A percentile compares a stretch with the other conserved stretches of the same genome.
Evolutionary conservation across 495 filamentous ascomycete species (phyloP).

Genomic region (Penicillium pancosmium): DNA sequence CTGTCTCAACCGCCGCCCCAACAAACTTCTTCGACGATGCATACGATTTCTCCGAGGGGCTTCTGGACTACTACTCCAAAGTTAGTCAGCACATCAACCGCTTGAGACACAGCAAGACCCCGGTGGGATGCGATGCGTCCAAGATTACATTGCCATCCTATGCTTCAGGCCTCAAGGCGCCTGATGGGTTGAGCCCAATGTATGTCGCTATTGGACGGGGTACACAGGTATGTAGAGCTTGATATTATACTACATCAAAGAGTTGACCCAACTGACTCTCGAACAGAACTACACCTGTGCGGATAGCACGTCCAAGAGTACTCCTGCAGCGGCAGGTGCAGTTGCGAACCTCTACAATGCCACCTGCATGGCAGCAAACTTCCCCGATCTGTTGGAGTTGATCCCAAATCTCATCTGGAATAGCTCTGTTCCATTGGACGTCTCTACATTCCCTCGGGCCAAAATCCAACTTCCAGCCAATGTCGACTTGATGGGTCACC

Average conservation of each 20-base stretch:
- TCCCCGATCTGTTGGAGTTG: slow-evolving; percentile 61
- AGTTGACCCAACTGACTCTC: not conserved
- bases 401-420: slow-evolving; percentile 45
- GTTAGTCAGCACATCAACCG: slow-evolving; percentile 43
- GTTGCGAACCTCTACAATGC: slow-evolving; percentile 86
- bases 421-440: slow-evolving; percentile 44
- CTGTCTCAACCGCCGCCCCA: slow-evolving; percentile 40
- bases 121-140: slow-evolving; percentile 39
- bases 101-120: slow-evolving; percentile 19
- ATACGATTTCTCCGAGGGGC: slow-evolving; percentile 42
- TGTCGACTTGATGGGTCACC: slow-evolving; percentile 65
- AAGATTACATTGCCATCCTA: slow-evolving; percentile 42
- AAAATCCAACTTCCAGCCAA: slow-evolving; percentile 43
- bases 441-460: slow-evolving; percentile 44
- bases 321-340: slow-evolving; percentile 71
- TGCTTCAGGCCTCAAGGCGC: slow-evolving; percentile 56
- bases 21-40: slow-evolving; percentile 34
- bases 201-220: slow-evolving; percentile 88
- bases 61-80: slow-evolving; percentile 40
- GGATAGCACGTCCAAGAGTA: slow-evolving; percentile 52
- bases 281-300: slow-evolving; percentile 88
- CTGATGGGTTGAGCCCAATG: slow-evolving; percentile 59
- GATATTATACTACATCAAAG: not conserved
- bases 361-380: slow-evolving; percentile 72
- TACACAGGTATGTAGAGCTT: slow-evolving; percentile 52